Evolutionary conservation across 495 filamentous ascomycete species (phyloP).

Genomic region (Aspergillus bertholletiae): DNA sequence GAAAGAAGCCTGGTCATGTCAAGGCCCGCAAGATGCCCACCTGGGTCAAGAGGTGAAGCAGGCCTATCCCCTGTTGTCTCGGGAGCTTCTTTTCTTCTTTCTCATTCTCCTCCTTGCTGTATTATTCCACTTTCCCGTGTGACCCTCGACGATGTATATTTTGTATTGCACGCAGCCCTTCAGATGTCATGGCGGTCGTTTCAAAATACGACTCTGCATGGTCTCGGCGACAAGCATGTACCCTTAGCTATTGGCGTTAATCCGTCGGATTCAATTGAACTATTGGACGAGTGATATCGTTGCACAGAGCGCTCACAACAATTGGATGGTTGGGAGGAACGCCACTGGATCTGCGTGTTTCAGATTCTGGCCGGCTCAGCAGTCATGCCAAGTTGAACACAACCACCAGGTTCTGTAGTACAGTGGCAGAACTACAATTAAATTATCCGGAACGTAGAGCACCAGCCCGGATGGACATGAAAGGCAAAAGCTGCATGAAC

Average conservation of each 20-base stretch:
- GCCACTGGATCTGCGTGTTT: slow-evolving; percentile 2
- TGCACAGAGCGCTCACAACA: slow-evolving; percentile 4
- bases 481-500: background rate
- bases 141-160: slow-evolving; percentile 20
- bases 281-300: slow-evolving; percentile 12
- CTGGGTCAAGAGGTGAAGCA: slow-evolving; percentile 79
- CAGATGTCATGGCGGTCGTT: slow-evolving; percentile 17
- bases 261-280: slow-evolving; percentile 14
- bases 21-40: slow-evolving; percentile 98
- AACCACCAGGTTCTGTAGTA: background rate
- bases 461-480: background rate
- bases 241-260: slow-evolving; percentile 22
- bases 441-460: background rate
- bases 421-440: background rate
- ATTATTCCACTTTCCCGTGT: slow-evolving; percentile 20
- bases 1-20: slow-evolving; percentile 94
- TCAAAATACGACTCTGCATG: slow-evolving; percentile 18
- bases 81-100: slow-evolving; percentile 10
- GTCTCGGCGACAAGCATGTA: slow-evolving; percentile 20
- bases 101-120: slow-evolving; percentile 18
- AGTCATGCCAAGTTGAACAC: background rate
- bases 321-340: slow-evolving; percentile 1
- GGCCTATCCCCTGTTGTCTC: slow-evolving; percentile 12
- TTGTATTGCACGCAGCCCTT: slow-evolving; percentile 13
- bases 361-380: background rate